These are phyloP conservation scores for Paspalum notatum DNA, from an alignment of 176 grass and related monocot genomes.

Conservation along the genomic window DNA sequence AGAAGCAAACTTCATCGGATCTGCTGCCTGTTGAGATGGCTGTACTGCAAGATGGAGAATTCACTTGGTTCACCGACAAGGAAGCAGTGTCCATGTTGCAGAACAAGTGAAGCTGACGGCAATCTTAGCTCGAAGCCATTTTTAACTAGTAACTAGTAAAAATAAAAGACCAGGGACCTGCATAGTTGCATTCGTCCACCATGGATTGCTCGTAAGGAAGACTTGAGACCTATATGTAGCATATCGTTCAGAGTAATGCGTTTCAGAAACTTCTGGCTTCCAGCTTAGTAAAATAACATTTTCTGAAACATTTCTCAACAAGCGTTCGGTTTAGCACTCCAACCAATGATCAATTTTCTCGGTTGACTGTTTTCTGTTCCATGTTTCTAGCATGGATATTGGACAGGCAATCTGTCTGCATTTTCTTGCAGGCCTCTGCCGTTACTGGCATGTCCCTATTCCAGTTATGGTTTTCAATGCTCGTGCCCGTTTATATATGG, in stretches of 20 bases:
- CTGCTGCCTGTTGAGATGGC: conserved; percentile 83
- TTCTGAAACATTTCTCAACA: conserved; percentile 8
- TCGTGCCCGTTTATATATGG: not conserved
- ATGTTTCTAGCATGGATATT: not conserved
- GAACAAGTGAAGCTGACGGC: conserved; percentile 42
- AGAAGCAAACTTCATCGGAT: conserved; percentile 57
- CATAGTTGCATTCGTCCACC: not conserved
- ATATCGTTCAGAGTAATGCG: conserved; percentile 28
- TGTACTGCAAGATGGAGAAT: conserved; percentile 77
- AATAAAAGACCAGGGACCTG: conserved; percentile 32
- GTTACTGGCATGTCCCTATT: not conserved
- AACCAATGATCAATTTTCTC: not conserved
- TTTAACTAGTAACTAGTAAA: not conserved
- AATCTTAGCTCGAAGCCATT: conserved; percentile 9
- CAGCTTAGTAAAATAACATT: conserved; percentile 30
- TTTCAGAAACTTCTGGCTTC: not conserved
- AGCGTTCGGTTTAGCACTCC: not conserved
- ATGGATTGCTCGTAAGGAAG: conserved; percentile 22
- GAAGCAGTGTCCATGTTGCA: conserved; percentile 68
- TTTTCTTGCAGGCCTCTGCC: not conserved
- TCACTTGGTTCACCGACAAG: conserved; percentile 97
- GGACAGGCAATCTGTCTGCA: not conserved
- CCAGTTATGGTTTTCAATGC: not conserved
- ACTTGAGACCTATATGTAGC: conserved; percentile 16
- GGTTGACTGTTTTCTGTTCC: not conserved